Evolutionary conservation across 2,329 filamentous ascomycete species (phyloP).

Genomic region (Penicillium sp.): DNA sequence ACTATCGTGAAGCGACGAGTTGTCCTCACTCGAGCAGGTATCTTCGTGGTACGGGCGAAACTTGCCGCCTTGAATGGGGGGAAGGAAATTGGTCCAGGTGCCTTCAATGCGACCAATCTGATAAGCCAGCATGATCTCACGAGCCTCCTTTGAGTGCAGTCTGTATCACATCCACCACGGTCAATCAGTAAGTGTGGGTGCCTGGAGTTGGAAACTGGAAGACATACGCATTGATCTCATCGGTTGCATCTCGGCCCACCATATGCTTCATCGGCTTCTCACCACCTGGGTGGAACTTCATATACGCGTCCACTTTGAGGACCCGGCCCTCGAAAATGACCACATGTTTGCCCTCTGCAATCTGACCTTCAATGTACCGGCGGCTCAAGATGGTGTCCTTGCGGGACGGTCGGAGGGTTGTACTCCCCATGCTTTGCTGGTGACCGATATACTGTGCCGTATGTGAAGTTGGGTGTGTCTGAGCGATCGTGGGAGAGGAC

Average conservation of each 20-base stretch:
- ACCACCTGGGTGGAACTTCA: conserved; percentile 85
- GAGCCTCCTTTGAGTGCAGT: conserved; percentile 74
- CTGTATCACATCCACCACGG: conserved; percentile 40
- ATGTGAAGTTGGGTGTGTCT: neutral
- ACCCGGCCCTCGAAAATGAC: conserved; percentile 77
- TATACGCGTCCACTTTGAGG: conserved; percentile 81
- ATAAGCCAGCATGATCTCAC: conserved; percentile 70
- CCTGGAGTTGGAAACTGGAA: neutral
- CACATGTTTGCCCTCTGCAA: conserved; percentile 72
- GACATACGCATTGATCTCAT: conserved; percentile 82
- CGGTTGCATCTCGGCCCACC: conserved; percentile 88
- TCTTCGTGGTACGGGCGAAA: conserved; percentile 56
- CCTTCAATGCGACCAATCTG: conserved; percentile 78
- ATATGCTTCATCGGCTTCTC: conserved; percentile 88
- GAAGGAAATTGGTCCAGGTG: conserved; percentile 78
- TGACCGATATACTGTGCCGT: conserved; percentile 2
- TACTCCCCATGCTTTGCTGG: conserved; percentile 14
- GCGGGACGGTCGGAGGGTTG: conserved; percentile 21
- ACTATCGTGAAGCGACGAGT: conserved; percentile 22
- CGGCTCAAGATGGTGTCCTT: conserved; percentile 52
- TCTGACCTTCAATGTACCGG: conserved; percentile 69
- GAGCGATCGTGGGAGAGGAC: neutral
- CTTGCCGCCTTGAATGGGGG: conserved; percentile 83
- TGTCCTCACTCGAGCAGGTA: conserved; percentile 37
- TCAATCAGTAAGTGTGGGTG: neutral